A percentile compares a stretch with the other conserved stretches of the same genome.
These are phyloP conservation scores for Ceratobasidium sp. DNA, from an alignment of 1,284 basidiomycete species.

Conservation along the genomic window DNA sequence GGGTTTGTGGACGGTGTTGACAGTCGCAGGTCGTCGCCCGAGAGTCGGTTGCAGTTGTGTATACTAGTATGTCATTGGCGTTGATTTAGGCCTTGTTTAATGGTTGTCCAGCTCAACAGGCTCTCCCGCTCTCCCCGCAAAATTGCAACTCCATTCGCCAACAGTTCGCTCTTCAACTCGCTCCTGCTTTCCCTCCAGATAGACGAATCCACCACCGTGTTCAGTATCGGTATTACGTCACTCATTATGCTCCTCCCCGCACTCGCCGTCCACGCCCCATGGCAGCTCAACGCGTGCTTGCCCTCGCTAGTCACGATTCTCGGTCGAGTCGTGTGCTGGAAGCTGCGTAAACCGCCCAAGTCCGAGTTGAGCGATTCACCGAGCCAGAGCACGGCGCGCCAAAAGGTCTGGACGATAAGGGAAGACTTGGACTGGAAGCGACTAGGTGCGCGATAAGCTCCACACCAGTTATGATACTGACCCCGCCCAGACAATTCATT, in stretches of 20 bases:
- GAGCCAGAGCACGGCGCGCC: neutral
- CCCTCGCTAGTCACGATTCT: constrained; percentile 69
- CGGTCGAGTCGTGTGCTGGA: constrained; percentile 74
- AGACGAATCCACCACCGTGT: constrained; percentile 73
- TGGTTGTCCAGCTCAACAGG: constrained; percentile 35
- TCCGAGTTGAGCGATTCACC: neutral
- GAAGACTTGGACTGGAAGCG: constrained; percentile 68
- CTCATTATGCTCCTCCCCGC: constrained; percentile 74
- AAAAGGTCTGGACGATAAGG: constrained; percentile 51
- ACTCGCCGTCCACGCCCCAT: constrained; percentile 66
- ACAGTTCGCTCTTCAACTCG: constrained; percentile 66
- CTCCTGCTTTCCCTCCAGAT: constrained; percentile 68
- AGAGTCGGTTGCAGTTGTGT: constrained; percentile 36
- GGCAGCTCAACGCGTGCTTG: constrained; percentile 62
- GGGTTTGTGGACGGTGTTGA: neutral
- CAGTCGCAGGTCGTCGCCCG: constrained; percentile 20
- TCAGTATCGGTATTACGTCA: constrained; percentile 65
- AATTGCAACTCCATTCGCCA: constrained; percentile 55
- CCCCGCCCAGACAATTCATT: constrained; percentile 34
- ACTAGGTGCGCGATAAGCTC: constrained; percentile 52
- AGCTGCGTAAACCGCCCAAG: constrained; percentile 50
- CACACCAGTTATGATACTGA: constrained; percentile 54
- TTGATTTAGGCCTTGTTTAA: too few relatives aligned
- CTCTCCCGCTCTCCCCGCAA: constrained; percentile 37
- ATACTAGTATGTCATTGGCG: constrained; percentile 21